A percentile compares a stretch with the other conserved stretches of the same genome.
Conservation (phyloP, 2,329 filamentous ascomycete genomes). For the Trichophyton simii region DNA sequence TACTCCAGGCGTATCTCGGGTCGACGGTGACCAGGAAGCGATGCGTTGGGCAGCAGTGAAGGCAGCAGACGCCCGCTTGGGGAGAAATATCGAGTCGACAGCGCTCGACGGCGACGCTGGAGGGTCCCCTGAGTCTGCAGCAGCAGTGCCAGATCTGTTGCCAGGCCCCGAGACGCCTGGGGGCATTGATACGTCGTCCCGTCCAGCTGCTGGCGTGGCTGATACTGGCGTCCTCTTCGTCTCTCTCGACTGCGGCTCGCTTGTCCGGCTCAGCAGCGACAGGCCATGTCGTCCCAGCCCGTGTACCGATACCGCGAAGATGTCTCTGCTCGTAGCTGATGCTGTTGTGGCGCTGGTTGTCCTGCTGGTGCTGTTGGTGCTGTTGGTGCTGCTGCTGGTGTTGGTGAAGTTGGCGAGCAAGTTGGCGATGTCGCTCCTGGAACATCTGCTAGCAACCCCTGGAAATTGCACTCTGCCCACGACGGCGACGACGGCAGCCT, state of each 20-base stretch:
- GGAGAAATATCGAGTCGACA: slow-evolving; percentile 7
- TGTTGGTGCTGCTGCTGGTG: too few species aligned
- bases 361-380: too few species aligned
- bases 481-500: background rate
- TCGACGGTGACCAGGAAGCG: slow-evolving; percentile 10
- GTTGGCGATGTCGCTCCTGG: background rate
- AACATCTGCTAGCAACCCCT: background rate
- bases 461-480: slow-evolving; percentile 3
- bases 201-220: slow-evolving; percentile 4
- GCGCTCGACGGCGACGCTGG: background rate
- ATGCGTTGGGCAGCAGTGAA: slow-evolving; percentile 11
- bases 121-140: background rate
- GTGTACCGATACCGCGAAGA: slow-evolving; percentile 1
- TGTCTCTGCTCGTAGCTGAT: background rate
- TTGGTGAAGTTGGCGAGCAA: slow-evolving; percentile 1
- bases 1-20: background rate
- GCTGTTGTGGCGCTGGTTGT: background rate
- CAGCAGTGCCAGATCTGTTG: background rate
- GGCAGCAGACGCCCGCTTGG: slow-evolving; percentile 9
- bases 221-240: background rate
- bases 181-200: slow-evolving; percentile 5
- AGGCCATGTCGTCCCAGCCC: background rate
- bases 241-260: background rate
- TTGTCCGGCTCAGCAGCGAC: background rate
- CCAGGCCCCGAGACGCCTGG: background rate